A percentile compares a stretch with the other conserved stretches of the same genome.
Evolutionary conservation across 2,329 filamentous ascomycete genomes (phyloP).

Genomic region (Bertia moriformis): DNA sequence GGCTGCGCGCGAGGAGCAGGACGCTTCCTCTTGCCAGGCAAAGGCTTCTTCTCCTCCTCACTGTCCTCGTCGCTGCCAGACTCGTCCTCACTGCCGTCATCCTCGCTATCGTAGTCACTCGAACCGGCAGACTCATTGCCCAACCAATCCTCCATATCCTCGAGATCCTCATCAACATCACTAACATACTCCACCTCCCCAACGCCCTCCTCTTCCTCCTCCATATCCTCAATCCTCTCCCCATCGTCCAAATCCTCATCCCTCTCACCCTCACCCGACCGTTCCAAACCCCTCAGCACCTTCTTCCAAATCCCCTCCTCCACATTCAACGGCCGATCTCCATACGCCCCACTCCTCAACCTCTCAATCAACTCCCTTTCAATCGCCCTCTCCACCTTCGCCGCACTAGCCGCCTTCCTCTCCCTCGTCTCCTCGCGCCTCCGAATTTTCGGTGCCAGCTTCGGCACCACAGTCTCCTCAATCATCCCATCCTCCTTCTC

Average conservation of each 20-base stretch:
- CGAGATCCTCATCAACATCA: conserved; percentile 57
- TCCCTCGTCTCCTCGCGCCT: conserved; percentile 63
- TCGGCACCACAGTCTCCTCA: conserved; percentile 76
- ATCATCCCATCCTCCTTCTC: conserved; percentile 79
- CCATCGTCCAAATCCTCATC: conserved; percentile 85
- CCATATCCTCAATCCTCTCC: conserved; percentile 51
- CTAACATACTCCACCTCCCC: conserved; percentile 49
- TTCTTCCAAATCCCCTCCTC: conserved; percentile 95
- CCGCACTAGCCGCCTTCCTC: conserved; percentile 64
- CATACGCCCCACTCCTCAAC: conserved; percentile 81
- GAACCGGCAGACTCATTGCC: conserved; percentile 28
- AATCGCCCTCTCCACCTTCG: conserved; percentile 90
- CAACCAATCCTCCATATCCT: conserved; percentile 67
- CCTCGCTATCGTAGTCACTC: conserved; percentile 49
- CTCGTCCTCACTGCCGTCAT: conserved; percentile 89
- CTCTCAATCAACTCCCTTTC: conserved; percentile 88
- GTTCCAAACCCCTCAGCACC: conserved; percentile 80
- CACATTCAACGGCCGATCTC: conserved; percentile 85
- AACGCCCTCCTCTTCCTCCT: conserved; percentile 53
- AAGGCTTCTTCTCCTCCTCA: conserved; percentile 31
- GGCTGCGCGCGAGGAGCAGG: conserved; percentile 32
- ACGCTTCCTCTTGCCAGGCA: conserved; percentile 40
- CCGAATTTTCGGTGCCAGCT: conserved; percentile 78
- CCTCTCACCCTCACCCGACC: conserved; percentile 65
- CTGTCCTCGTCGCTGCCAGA: conserved; percentile 55